phyloP scores from a whole-genome alignment of 108 stramenopile genomes.

The Cyclotella baltica region DNA sequence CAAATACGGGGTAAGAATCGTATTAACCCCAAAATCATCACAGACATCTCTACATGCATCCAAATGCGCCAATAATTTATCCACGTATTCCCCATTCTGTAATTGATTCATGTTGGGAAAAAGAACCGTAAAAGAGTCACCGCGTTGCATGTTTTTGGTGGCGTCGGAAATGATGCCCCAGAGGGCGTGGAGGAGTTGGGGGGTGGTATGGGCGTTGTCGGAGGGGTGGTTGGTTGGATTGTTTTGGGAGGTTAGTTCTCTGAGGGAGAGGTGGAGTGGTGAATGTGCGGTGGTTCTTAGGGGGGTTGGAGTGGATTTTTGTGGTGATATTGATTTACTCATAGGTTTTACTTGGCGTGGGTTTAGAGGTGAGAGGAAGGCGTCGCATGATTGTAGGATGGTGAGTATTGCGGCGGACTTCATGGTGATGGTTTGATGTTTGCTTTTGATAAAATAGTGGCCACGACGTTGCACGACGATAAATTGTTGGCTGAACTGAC shows the following conservation, averaged over 20 bases:
- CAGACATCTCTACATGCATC: conserved; percentile 90
- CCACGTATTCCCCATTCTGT: conserved; percentile 58
- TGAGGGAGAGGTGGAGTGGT: background rate
- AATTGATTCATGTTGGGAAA: conserved; percentile 75
- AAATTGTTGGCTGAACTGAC: too few species aligned
- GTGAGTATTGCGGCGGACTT: conserved; percentile 13
- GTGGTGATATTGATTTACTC: background rate
- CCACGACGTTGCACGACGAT: too few species aligned
- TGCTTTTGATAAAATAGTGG: background rate
- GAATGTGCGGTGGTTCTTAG: background rate
- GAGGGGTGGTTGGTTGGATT: background rate
- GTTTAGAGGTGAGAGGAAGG: conserved; percentile 6
- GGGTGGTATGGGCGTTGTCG: conserved; percentile 66
- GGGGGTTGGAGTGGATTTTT: background rate
- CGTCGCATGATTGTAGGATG: conserved; percentile 17
- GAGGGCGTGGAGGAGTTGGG: conserved; percentile 71
- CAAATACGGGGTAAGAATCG: conserved; percentile 64
- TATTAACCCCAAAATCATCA: conserved; percentile 81
- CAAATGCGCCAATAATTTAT: conserved; percentile 76
- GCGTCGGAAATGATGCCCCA: conserved; percentile 76
- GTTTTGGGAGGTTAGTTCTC: background rate
- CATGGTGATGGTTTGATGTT: conserved; percentile 14
- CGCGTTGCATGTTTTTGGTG: conserved; percentile 64
- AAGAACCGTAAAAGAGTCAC: conserved; percentile 66
- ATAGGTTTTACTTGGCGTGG: too few species aligned